Conservation (phyloP, 2,329 filamentous ascomycete genomes). For the Drechslera avenae region DNA sequence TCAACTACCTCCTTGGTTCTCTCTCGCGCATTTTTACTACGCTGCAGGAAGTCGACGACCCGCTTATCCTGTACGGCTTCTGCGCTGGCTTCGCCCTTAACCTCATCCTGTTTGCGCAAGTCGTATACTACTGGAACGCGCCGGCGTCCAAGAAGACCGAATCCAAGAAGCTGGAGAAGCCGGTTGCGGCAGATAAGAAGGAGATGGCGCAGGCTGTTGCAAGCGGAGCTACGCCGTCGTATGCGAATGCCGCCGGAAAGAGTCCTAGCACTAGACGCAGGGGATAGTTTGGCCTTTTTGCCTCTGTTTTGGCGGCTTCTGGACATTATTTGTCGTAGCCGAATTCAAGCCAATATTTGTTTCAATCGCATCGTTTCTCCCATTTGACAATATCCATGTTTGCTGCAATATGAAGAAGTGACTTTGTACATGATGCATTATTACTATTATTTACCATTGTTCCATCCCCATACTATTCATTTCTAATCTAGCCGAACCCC, state of each 20-base stretch:
- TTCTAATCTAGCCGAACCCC: constrained; percentile 4
- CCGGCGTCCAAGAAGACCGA: constrained; percentile 37
- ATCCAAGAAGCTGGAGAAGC: constrained; percentile 48
- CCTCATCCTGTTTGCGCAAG: constrained; percentile 81
- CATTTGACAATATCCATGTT: too few species aligned
- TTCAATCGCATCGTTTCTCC: too few species aligned
- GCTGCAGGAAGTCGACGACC: constrained; percentile 94
- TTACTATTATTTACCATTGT: constrained; percentile 27
- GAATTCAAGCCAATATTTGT: too few species aligned
- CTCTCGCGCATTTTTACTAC: constrained; percentile 97
- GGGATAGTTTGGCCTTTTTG: constrained; percentile 47
- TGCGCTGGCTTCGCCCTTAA: constrained; percentile 91
- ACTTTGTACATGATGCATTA: not conserved
- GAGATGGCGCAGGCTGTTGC: constrained; percentile 41
- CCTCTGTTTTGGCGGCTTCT: too few species aligned
- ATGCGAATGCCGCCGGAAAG: constrained; percentile 51
- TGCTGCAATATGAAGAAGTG: too few species aligned
- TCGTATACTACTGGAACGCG: constrained; percentile 94
- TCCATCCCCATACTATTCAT: constrained; percentile 3
- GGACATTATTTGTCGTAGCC: too few species aligned
- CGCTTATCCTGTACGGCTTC: constrained; percentile 94
- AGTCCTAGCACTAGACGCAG: constrained; percentile 62
- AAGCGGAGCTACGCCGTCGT: constrained; percentile 39
- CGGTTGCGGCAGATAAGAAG: constrained; percentile 41
- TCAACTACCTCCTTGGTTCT: constrained; percentile 95